These are phyloP conservation scores for Mycena latifolia DNA, from an alignment of 768 basidiomycete genomes.

Conservation along the genomic window DNA sequence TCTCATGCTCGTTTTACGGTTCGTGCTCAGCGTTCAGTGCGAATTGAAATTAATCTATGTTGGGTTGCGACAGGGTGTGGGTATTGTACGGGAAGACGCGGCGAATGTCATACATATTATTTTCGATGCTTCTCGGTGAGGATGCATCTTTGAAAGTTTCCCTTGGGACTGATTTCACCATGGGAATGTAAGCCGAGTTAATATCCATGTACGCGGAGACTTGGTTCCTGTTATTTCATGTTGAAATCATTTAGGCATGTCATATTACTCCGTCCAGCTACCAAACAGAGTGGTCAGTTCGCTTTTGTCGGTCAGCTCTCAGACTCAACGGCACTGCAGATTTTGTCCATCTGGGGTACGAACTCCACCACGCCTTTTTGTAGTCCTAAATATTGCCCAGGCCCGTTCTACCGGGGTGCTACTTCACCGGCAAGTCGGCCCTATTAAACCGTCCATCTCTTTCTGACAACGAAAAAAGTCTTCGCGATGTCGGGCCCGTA, in stretches of 20 bases:
- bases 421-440: slow-evolving; percentile 13
- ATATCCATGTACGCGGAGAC: slow-evolving; percentile 2
- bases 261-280: slow-evolving; percentile 12
- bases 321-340: background rate
- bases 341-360: slow-evolving; percentile 18
- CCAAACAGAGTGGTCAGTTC: slow-evolving; percentile 1
- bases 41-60: too few species aligned
- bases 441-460: too few species aligned
- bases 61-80: slow-evolving; percentile 14
- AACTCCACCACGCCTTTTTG: background rate
- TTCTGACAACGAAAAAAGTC: background rate
- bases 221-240: too few species aligned
- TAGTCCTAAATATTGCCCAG: background rate
- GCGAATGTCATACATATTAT: slow-evolving; percentile 10
- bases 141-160: background rate
- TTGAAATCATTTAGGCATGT: slow-evolving; percentile 13
- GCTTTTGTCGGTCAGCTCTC: background rate
- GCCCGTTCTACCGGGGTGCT: slow-evolving; percentile 16
- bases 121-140: slow-evolving; percentile 21
- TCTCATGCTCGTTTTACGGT: slow-evolving; percentile 13
- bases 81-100: slow-evolving; percentile 24
- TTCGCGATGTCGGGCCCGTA: slow-evolving; percentile 7
- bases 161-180: background rate
- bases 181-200: slow-evolving; percentile 8
- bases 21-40: background rate